phyloP scores from a whole-genome alignment of 257 asterid species.

The Salvia rosmarinus region DNA sequence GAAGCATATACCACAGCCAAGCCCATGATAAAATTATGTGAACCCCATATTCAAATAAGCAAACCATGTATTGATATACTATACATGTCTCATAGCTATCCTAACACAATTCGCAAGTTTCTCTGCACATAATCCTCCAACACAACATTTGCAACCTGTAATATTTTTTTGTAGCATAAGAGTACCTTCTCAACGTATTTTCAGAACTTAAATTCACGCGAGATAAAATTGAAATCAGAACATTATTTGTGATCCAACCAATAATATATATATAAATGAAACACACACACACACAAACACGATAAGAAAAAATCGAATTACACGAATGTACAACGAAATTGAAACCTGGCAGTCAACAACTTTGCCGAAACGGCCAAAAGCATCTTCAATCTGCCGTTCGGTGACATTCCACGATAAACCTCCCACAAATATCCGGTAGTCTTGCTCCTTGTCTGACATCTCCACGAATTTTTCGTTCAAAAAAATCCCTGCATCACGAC shows the following conservation, averaged over 20 bases:
- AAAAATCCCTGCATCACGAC: constrained; percentile 24
- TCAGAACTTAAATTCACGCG: background rate
- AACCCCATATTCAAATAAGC: background rate
- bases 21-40: background rate
- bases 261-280: background rate
- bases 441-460: constrained; percentile 84
- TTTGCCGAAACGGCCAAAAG: constrained; percentile 86
- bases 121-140: background rate
- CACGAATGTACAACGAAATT: constrained; percentile 15
- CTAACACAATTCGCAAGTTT: too few relatives aligned
- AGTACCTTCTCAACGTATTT: background rate
- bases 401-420: constrained; percentile 88
- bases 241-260: too few relatives aligned
- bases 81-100: background rate
- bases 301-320: background rate
- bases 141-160: background rate
- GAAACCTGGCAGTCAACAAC: constrained; percentile 84
- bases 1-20: background rate
- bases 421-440: constrained; percentile 85
- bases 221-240: background rate
- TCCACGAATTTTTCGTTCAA: background rate
- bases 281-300: background rate
- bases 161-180: background rate
- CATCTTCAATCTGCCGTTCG: constrained; percentile 85
- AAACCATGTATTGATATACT: background rate